Evolutionary conservation across 2,329 filamentous ascomycete species (phyloP).

Genomic region (Beauveria varroae): DNA sequence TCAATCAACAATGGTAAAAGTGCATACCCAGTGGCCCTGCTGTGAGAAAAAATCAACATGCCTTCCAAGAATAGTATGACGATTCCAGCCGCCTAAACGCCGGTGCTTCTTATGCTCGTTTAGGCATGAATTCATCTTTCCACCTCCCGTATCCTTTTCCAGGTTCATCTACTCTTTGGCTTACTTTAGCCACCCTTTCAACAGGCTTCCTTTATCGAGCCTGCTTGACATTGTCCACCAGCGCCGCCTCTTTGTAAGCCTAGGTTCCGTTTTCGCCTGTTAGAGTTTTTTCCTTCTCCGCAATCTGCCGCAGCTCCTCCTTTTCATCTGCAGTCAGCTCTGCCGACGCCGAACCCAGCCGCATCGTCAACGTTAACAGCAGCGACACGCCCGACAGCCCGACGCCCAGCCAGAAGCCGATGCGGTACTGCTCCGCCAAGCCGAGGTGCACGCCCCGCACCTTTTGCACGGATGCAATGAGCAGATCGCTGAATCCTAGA

Average conservation of each 20-base stretch:
- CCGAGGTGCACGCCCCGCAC: slow-evolving; percentile 22
- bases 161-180: too few species aligned
- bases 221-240: background rate
- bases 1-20: too few species aligned
- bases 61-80: too few species aligned
- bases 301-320: slow-evolving; percentile 2
- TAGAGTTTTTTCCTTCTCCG: background rate
- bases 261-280: background rate
- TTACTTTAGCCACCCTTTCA: background rate
- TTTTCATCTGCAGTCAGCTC: slow-evolving; percentile 11
- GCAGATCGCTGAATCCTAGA: slow-evolving; percentile 52
- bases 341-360: slow-evolving; percentile 10
- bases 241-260: background rate
- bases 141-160: too few species aligned
- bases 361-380: slow-evolving; percentile 26
- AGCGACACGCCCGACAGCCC: slow-evolving; percentile 39
- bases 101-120: too few species aligned
- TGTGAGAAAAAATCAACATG: too few species aligned
- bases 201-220: background rate
- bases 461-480: slow-evolving; percentile 30
- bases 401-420: slow-evolving; percentile 50
- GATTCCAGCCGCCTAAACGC: too few species aligned
- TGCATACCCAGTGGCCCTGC: too few species aligned
- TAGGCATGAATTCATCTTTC: too few species aligned
- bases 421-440: slow-evolving; percentile 38